Evolutionary conservation across 768 basidiomycete species (phyloP), one percentile per base, ranked within the genome.

Genomic region (Dioszegia crocea): DNA sequence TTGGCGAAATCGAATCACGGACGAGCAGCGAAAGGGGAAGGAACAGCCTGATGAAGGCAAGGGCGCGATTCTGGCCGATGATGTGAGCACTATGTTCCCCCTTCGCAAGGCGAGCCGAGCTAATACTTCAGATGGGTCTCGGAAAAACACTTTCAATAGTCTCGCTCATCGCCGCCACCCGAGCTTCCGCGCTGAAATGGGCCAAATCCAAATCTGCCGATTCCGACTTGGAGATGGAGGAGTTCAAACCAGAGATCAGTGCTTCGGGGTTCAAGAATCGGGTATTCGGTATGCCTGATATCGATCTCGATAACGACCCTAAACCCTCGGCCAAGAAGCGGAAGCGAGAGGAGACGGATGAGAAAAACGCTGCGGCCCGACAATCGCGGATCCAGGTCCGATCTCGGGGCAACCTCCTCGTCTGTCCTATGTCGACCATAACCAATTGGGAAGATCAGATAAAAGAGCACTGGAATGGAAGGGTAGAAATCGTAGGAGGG

Each of bases 371-470:
- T n/a, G 19, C 58, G 19, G 65, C 63, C 23, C 65, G 77, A 12
- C 47, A 64, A 29, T 58, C 66, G 12, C 50, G 74, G 16, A 59
- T 77, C 23, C 48, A 63, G 21, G 8, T 41, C 0, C 87, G 85
- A 65, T 89, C 88, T 67, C 85, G 91, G 31, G 96, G 88, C 19
- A 97, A 96, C 5, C 79, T 99, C n/a, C 90, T 99, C 68, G 83
- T 99, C 27, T 98, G 96, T 69, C 96, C 96, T 6, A 81, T 99
- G 36, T 92, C 91, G 11, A 99, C 96, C 4, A 91, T 99, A 1
- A 85, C 89, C 47, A 98, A 98, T 71, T 99, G 96, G 96, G 96
- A 99, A 79, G 91, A 94, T 57, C 96, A 99, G 77, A 91, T 99
- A 71, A 84, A 88, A 58, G 96, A 99, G 73, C 96, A 99, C 75